These are phyloP conservation scores for Bacidia rubella DNA, from an alignment of 495 filamentous ascomycete genomes.

Conservation along the genomic window DNA sequence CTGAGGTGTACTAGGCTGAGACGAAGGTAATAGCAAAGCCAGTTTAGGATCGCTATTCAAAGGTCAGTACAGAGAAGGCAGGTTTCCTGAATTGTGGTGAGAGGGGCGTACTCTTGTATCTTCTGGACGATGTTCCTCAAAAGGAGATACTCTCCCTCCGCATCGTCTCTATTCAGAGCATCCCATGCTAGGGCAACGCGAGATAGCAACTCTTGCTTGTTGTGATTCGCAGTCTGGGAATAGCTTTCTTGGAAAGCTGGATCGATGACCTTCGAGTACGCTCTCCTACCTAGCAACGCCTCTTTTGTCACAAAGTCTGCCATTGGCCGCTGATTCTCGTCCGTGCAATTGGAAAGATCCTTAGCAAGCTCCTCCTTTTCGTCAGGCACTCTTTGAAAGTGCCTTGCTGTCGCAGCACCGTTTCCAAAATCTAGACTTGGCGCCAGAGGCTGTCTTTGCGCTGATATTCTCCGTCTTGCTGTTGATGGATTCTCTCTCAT, in stretches of 20 bases:
- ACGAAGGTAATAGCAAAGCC: conserved; percentile 30
- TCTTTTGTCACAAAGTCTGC: conserved; percentile 57
- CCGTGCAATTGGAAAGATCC: conserved; percentile 25
- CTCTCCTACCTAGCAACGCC: conserved; percentile 59
- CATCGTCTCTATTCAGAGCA: conserved; percentile 71
- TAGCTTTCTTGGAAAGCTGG: conserved; percentile 70
- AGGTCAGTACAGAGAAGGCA: background rate
- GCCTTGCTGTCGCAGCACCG: conserved; percentile 71
- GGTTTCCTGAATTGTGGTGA: background rate
- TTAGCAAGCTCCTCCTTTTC: conserved; percentile 45
- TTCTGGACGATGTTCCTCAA: conserved; percentile 55
- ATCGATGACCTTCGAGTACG: conserved; percentile 68
- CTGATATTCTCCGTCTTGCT: conserved; percentile 36
- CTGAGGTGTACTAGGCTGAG: conserved; percentile 31
- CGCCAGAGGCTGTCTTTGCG: conserved; percentile 61
- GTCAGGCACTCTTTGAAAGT: conserved; percentile 78
- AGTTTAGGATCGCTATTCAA: conserved; percentile 38
- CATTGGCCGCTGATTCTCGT: conserved; percentile 29
- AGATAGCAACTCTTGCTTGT: conserved; percentile 69
- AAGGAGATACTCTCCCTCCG: conserved; percentile 79
- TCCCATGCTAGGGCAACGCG: conserved; percentile 73
- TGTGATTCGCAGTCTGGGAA: conserved; percentile 57
- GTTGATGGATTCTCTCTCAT: conserved; percentile 25
- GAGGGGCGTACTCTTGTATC: conserved; percentile 32
- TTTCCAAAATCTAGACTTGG: conserved; percentile 86